A percentile compares a stretch with the other conserved stretches of the same genome.
Evolutionary conservation across 1,139 yeast genomes (phyloP).

Genomic region (Candida sanyaensis): DNA sequence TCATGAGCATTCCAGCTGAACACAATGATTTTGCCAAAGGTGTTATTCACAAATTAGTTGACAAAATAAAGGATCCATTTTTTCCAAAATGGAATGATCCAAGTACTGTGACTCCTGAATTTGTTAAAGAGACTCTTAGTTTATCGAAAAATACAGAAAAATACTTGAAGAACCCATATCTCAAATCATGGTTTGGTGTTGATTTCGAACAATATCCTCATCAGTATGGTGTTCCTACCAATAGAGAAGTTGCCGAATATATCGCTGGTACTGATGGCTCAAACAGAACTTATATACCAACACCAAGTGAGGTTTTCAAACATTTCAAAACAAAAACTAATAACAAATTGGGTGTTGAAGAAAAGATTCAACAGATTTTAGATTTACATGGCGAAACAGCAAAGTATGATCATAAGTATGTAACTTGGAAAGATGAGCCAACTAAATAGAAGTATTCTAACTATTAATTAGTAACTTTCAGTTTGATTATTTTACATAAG

Average conservation of each 20-base stretch:
- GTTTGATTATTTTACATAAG: not conserved
- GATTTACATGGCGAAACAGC: constrained; percentile 63
- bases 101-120: constrained; percentile 22
- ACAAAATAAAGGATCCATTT: constrained; percentile 56
- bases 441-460: not conserved
- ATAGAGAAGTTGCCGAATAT: constrained; percentile 55
- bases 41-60: constrained; percentile 68
- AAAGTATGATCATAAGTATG: constrained; percentile 55
- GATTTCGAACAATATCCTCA: constrained; percentile 70
- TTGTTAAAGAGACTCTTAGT: constrained; percentile 21
- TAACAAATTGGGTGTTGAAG: constrained; percentile 64
- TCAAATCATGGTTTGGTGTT: constrained; percentile 48
- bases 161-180: constrained; percentile 36
- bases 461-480: too few species aligned
- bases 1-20: constrained; percentile 60
- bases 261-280: constrained; percentile 68
- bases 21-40: constrained; percentile 71
- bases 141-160: constrained; percentile 30
- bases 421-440: constrained; percentile 54
- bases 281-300: constrained; percentile 64
- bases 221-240: constrained; percentile 79
- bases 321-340: constrained; percentile 54
- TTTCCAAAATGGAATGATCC: constrained; percentile 52
- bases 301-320: constrained; percentile 62
- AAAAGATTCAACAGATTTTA: constrained; percentile 56